These are phyloP conservation scores for Phytophthora niederhauseri DNA, from an alignment of 352 stramenopile genomes.

Conservation along the genomic window DNA sequence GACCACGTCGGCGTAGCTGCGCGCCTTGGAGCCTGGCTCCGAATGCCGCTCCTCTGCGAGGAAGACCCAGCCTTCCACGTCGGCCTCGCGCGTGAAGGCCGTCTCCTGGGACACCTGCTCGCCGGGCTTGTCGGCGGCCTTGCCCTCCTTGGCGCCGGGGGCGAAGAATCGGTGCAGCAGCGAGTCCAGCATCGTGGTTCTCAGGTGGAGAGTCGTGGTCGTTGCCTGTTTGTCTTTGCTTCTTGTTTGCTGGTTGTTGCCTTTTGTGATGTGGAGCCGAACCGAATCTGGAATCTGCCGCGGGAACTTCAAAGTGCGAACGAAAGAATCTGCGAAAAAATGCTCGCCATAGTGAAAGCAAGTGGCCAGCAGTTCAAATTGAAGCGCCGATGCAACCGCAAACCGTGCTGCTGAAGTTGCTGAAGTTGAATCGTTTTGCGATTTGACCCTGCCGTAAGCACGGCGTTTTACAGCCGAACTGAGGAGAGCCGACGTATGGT, in stretches of 20 bases:
- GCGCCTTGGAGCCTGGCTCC: slow-evolving; percentile 24
- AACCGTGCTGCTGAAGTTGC: background rate
- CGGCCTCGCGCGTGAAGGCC: slow-evolving; percentile 39
- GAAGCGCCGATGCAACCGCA: background rate
- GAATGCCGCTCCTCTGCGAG: slow-evolving; percentile 39
- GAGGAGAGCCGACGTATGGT: background rate
- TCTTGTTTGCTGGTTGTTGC: slow-evolving; percentile 9
- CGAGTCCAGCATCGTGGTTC: slow-evolving; percentile 40
- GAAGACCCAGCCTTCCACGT: slow-evolving; percentile 59
- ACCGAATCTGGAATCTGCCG: slow-evolving; percentile 14
- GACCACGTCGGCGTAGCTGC: slow-evolving; percentile 58
- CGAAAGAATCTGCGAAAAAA: slow-evolving; percentile 28
- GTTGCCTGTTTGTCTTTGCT: slow-evolving; percentile 5
- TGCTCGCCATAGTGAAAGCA: slow-evolving; percentile 18
- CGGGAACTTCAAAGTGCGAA: slow-evolving; percentile 27
- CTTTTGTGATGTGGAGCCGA: slow-evolving; percentile 16
- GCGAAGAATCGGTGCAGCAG: slow-evolving; percentile 45
- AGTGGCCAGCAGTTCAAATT: slow-evolving; percentile 5
- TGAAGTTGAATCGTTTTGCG: background rate
- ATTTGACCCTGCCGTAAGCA: slow-evolving; percentile 7
- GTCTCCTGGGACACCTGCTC: slow-evolving; percentile 39
- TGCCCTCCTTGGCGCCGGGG: slow-evolving; percentile 15
- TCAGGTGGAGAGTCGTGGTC: slow-evolving; percentile 2
- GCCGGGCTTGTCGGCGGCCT: slow-evolving; percentile 6
- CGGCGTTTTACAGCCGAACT: background rate